Conservation (phyloP, 306 rosid species). For the Vigna trinervia region DNA sequence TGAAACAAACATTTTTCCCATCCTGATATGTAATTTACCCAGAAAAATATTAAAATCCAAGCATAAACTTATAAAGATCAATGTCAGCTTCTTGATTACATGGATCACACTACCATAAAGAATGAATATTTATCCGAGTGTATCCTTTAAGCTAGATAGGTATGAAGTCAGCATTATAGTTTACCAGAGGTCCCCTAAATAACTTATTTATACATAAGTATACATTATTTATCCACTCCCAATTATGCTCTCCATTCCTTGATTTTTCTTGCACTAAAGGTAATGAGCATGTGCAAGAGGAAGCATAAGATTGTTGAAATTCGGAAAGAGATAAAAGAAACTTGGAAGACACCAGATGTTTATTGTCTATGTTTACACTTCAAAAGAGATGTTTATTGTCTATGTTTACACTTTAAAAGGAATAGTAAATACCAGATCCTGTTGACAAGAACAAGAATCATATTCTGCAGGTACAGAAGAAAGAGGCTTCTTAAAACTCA, state of each 20-base stretch:
- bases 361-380: conserved; percentile 11
- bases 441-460: conserved; percentile 61
- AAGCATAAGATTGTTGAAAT: conserved; percentile 35
- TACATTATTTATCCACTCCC: neutral
- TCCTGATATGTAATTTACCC: conserved; percentile 54
- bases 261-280: conserved; percentile 20
- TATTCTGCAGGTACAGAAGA: conserved; percentile 57
- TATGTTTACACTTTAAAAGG: conserved; percentile 21
- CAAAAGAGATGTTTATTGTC: conserved; percentile 29
- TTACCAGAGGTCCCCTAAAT: neutral
- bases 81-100: conserved; percentile 21
- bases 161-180: conserved; percentile 11
- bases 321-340: conserved; percentile 17
- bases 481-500: conserved; percentile 75
- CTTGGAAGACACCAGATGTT: conserved; percentile 34
- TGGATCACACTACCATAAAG: conserved; percentile 17
- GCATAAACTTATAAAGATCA: conserved; percentile 8
- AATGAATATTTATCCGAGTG: conserved; percentile 32
- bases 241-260: conserved; percentile 25
- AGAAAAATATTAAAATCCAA: conserved; percentile 25
- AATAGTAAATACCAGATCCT: conserved; percentile 68
- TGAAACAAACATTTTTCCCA: conserved; percentile 66
- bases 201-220: conserved; percentile 26
- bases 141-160: conserved; percentile 28
- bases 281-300: conserved; percentile 32